Evolutionary conservation across 768 basidiomycete genomes (phyloP).

Genomic region (Boletus eberwhitei): DNA sequence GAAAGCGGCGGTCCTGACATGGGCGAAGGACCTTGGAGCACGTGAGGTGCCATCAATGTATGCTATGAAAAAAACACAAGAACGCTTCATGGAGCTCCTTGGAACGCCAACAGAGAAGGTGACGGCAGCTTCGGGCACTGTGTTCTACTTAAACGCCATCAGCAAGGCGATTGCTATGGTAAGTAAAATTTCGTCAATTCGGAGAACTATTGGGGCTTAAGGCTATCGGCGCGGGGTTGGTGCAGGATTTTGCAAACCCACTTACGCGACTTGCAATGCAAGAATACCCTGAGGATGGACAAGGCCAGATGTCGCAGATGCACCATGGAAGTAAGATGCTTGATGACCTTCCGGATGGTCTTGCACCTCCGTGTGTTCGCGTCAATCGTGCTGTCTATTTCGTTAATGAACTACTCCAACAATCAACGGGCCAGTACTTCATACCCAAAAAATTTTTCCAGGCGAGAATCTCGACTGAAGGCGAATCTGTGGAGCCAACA

Average conservation of each 20-base stretch:
- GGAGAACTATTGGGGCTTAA: no score
- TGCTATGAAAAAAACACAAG: no score
- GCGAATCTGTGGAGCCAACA: neutral
- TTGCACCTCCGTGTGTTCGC: slow-evolving; percentile 24
- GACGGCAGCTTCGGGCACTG: no score
- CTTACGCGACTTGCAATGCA: slow-evolving; percentile 18
- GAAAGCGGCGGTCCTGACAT: no score
- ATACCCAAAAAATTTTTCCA: slow-evolving; percentile 11
- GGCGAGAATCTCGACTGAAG: neutral
- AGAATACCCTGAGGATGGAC: slow-evolving; percentile 27
- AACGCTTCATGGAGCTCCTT: no score
- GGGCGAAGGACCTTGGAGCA: no score
- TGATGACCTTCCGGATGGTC: slow-evolving; percentile 19
- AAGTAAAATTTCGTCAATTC: no score
- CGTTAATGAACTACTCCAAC: slow-evolving; percentile 21
- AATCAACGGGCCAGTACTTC: slow-evolving; percentile 2
- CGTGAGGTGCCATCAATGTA: no score
- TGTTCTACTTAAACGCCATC: no score
- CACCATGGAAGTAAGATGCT: slow-evolving; percentile 32
- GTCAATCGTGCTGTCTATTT: slow-evolving; percentile 18
- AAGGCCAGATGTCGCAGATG: slow-evolving; percentile 19
- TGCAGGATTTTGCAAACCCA: slow-evolving; percentile 19
- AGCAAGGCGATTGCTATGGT: no score
- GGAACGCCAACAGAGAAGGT: no score
- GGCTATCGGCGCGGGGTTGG: no score